Evolutionary conservation across 2,329 filamentous ascomycete species (phyloP).

Genomic region (Coniochaeta sp.): DNA sequence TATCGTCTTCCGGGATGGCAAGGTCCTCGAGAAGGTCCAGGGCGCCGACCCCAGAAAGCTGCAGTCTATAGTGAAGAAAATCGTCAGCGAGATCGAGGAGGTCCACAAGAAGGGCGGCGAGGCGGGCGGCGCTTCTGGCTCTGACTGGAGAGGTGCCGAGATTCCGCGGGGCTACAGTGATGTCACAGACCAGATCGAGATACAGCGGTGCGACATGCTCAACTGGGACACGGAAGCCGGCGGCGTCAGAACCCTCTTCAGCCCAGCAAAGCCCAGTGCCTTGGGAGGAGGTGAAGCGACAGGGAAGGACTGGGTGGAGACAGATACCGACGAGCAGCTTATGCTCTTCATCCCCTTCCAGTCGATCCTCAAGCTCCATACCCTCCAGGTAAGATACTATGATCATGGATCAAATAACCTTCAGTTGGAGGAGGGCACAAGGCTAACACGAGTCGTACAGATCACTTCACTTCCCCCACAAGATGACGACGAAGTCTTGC

Average conservation of each 20-base stretch:
- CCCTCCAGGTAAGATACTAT: slow-evolving; percentile 47
- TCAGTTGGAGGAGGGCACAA: not conserved
- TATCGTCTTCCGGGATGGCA: slow-evolving; percentile 72
- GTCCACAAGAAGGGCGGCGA: slow-evolving; percentile 33
- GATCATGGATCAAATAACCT: not conserved
- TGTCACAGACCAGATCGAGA: slow-evolving; percentile 74
- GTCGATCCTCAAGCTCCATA: slow-evolving; percentile 81
- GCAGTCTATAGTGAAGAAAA: slow-evolving; percentile 61
- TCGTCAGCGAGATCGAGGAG: slow-evolving; percentile 59
- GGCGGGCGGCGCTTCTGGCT: slow-evolving; percentile 25
- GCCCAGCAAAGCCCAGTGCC: slow-evolving; percentile 56
- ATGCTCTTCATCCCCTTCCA: slow-evolving; percentile 91
- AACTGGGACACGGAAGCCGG: slow-evolving; percentile 78
- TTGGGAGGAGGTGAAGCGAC: slow-evolving; percentile 44
- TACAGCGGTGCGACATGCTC: slow-evolving; percentile 74
- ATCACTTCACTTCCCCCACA: slow-evolving; percentile 71
- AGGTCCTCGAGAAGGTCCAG: slow-evolving; percentile 59
- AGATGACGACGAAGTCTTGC: slow-evolving; percentile 65
- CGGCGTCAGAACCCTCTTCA: slow-evolving; percentile 66
- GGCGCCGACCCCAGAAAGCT: slow-evolving; percentile 70
- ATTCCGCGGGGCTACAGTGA: slow-evolving; percentile 77
- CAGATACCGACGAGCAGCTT: slow-evolving; percentile 93
- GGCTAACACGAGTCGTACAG: slow-evolving; percentile 35
- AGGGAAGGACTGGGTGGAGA: slow-evolving; percentile 82
- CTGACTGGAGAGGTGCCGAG: slow-evolving; percentile 63